Conservation (phyloP, 1,284 basidiomycete species). For the Wolfiporia cocos region DNA sequence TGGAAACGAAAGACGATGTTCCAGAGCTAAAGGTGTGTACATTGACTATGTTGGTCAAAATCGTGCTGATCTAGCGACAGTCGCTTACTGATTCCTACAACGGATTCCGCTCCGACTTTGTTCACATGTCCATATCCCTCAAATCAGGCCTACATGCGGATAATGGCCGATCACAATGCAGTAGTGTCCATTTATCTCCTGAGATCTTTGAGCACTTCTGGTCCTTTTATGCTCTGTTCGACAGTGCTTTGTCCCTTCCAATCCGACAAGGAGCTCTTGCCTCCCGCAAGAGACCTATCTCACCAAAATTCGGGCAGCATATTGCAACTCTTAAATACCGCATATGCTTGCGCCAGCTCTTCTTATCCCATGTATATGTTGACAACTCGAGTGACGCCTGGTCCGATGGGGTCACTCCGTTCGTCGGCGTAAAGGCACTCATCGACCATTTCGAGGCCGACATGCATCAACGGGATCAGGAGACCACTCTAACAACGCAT, state of each 20-base stretch:
- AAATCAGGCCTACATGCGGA: slow-evolving; percentile 42
- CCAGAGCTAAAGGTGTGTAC: slow-evolving; percentile 45
- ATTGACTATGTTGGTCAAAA: neutral
- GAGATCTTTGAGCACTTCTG: slow-evolving; percentile 89
- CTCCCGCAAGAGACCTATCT: slow-evolving; percentile 62
- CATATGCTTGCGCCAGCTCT: slow-evolving; percentile 73
- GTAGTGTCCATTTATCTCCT: slow-evolving; percentile 85
- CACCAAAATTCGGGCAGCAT: slow-evolving; percentile 88
- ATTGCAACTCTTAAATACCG: slow-evolving; percentile 93
- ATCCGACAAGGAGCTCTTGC: slow-evolving; percentile 86
- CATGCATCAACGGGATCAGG: slow-evolving; percentile 90
- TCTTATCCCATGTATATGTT: slow-evolving; percentile 84
- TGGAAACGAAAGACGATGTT: slow-evolving; percentile 46
- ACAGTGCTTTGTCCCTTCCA: slow-evolving; percentile 75
- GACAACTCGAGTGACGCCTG: slow-evolving; percentile 76
- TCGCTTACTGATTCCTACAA: slow-evolving; percentile 72
- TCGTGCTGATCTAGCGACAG: slow-evolving; percentile 24
- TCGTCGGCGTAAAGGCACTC: slow-evolving; percentile 81
- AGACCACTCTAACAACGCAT: slow-evolving; percentile 49
- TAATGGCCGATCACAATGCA: slow-evolving; percentile 32
- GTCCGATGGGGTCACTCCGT: slow-evolving; percentile 72
- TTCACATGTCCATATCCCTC: slow-evolving; percentile 90
- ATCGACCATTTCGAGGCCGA: slow-evolving; percentile 84
- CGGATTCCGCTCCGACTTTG: slow-evolving; percentile 90
- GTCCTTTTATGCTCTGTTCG: slow-evolving; percentile 89